These are phyloP conservation scores for Ogataea hybrid DNA, from an alignment of 1,139 yeast species.

Conservation along the genomic window DNA sequence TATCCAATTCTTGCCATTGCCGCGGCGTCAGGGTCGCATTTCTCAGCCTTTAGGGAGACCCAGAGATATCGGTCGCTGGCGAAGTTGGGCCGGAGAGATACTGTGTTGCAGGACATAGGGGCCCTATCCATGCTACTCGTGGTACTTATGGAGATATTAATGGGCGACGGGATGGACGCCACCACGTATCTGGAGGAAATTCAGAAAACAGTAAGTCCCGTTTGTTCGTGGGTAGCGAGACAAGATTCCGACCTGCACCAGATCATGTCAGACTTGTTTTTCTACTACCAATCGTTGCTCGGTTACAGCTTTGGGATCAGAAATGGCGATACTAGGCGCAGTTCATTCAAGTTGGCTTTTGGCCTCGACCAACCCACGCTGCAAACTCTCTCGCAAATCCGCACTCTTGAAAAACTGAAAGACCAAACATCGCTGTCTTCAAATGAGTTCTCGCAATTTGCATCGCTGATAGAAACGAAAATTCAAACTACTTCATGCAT, in stretches of 20 bases:
- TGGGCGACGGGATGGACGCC: conserved; percentile 17
- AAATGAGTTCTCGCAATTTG: conserved; percentile 1
- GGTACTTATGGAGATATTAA: conserved; percentile 14
- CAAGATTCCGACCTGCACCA: conserved; percentile 4
- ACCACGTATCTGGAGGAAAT: conserved; percentile 10
- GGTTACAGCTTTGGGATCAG: not conserved
- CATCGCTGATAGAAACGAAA: conserved; percentile 2
- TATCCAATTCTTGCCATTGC: conserved; percentile 14
- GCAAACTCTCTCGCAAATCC: conserved; percentile 4
- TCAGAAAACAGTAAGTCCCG: conserved; percentile 6
- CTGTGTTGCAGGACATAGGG: not conserved
- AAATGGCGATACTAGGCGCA: not conserved
- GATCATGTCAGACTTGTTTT: conserved; percentile 11
- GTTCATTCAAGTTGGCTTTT: not conserved
- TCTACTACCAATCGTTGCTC: conserved; percentile 10
- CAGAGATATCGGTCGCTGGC: conserved; percentile 11
- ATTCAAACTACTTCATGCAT: not conserved
- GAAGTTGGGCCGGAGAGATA: conserved; percentile 1
- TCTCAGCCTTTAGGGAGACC: conserved; percentile 9
- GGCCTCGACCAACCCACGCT: conserved; percentile 1
- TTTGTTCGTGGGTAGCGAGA: not conserved
- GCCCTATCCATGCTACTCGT: conserved; percentile 6
- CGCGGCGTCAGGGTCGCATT: conserved; percentile 8
- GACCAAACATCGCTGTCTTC: conserved; percentile 3
- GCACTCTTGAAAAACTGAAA: conserved; percentile 3